A percentile compares a stretch with the other conserved stretches of the same genome.
These are phyloP conservation scores for Drechslerella coelobrocha DNA, from an alignment of 2,329 filamentous ascomycete genomes.

Conservation along the genomic window DNA sequence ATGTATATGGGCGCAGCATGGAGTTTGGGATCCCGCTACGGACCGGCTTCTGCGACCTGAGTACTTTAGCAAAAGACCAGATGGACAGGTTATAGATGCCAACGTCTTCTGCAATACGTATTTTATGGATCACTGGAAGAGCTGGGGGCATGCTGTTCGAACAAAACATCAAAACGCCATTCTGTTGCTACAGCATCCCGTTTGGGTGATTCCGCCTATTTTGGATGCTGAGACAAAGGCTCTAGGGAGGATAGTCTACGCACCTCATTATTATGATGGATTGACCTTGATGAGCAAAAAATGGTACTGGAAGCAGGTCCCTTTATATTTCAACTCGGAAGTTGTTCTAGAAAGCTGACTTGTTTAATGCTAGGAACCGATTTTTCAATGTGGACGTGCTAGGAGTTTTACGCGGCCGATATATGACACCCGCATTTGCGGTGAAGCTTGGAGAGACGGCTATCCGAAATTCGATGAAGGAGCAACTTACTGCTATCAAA, in stretches of 20 bases:
- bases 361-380: too few relatives aligned
- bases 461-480: conserved; percentile 83
- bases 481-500: conserved; percentile 81
- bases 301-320: conserved; percentile 71
- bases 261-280: conserved; percentile 95
- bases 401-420: conserved; percentile 85
- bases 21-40: conserved; percentile 83
- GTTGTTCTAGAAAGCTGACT: too few relatives aligned
- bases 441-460: conserved; percentile 92
- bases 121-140: conserved; percentile 84
- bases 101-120: conserved; percentile 88
- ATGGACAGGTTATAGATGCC: conserved; percentile 77
- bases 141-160: conserved; percentile 76
- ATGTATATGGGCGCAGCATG: conserved; percentile 96
- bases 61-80: conserved; percentile 85
- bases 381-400: conserved; percentile 97
- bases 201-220: conserved; percentile 85
- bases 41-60: conserved; percentile 81
- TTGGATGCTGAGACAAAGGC: conserved; percentile 70
- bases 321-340: too few relatives aligned
- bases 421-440: conserved; percentile 85
- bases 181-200: conserved; percentile 88
- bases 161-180: conserved; percentile 79
- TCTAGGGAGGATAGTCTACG: conserved; percentile 76
- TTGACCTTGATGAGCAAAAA: conserved; percentile 97